These are phyloP conservation scores for Globisporangium okanoganense DNA, from an alignment of 352 stramenopile species.

Conservation along the genomic window DNA sequence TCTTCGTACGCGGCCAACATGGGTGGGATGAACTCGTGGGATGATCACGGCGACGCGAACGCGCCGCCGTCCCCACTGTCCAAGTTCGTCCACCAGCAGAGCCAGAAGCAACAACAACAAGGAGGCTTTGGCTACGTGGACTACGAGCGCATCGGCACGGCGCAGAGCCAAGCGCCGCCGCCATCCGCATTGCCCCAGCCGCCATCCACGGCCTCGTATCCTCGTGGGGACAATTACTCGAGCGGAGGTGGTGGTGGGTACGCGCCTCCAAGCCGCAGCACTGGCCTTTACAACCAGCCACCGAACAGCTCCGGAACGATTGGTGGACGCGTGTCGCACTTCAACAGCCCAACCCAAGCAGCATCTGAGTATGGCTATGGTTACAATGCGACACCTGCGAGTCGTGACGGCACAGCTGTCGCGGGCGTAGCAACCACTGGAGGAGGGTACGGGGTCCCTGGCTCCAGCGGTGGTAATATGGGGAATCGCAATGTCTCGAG, in stretches of 20 bases:
- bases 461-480: neutral
- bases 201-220: neutral
- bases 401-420: constrained; percentile 8
- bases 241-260: neutral
- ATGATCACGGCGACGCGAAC: constrained; percentile 10
- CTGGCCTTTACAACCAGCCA: neutral
- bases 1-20: constrained; percentile 9
- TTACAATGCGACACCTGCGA: constrained; percentile 12
- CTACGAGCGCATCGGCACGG: constrained; percentile 21
- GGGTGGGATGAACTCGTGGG: constrained; percentile 8
- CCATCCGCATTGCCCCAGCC: constrained; percentile 1
- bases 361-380: constrained; percentile 6
- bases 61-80: constrained; percentile 57
- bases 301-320: neutral
- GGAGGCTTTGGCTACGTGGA: constrained; percentile 4
- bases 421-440: neutral
- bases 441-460: neutral
- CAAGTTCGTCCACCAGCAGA: constrained; percentile 71
- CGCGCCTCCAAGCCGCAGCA: constrained; percentile 9
- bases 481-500: constrained; percentile 9
- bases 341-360: constrained; percentile 3
- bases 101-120: constrained; percentile 11
- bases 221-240: neutral
- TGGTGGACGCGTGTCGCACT: constrained; percentile 6
- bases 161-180: constrained; percentile 11